Base-by-base conservation (phyloP, 192 early-diverging fungal species). In the Piromyces finnis region DNA sequence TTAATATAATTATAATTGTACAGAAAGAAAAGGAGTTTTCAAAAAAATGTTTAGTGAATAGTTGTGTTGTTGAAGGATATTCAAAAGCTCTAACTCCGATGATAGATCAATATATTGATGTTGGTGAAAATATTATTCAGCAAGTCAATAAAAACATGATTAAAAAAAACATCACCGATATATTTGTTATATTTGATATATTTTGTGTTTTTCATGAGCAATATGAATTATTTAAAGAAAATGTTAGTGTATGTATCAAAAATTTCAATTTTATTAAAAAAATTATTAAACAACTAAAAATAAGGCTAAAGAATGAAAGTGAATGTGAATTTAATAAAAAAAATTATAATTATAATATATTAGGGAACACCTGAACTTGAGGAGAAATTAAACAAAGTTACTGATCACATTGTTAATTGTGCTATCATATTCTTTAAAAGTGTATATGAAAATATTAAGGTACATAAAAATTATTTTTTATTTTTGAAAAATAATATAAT, bases 131-230 rank as follows among this genome's bases (percentile, higher is more conserved):
- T n/a, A 81, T 93, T 29, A 85, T 90, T 82, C 83, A 82, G 15
- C 80, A 87, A 12, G 88, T 88, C 27, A 88, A 87, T 78, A 82
- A 89, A 36, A 85, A 82, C 77, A 82, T 89, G 77, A 81, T 87
- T 77, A 84, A 81, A 68, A 81, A 77, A 29, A 88, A 90, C 35
- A 81, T 80, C 78, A 85, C 83, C 16, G 92, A 94, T 77, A 78
- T 92, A 29, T 90, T 86, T 79, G 87, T 94, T 84, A 82, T 94
- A 22, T 88, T 94, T 82, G 92, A 94, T 83, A 87, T 93, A 28
- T 83, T 88, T 27, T 88, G 92, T 77, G 84, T 84, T 27, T 84
- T 51, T 51, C 5, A 51, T 51, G 41, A 51, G 6, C 41, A 51
- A 13, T 82, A 81, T 86, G 80, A n/a, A 81, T 28, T 77, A 84